These are phyloP conservation scores for Chytridium lagenaria DNA, from an alignment of 371 early-diverging fungal species.

Conservation along the genomic window DNA sequence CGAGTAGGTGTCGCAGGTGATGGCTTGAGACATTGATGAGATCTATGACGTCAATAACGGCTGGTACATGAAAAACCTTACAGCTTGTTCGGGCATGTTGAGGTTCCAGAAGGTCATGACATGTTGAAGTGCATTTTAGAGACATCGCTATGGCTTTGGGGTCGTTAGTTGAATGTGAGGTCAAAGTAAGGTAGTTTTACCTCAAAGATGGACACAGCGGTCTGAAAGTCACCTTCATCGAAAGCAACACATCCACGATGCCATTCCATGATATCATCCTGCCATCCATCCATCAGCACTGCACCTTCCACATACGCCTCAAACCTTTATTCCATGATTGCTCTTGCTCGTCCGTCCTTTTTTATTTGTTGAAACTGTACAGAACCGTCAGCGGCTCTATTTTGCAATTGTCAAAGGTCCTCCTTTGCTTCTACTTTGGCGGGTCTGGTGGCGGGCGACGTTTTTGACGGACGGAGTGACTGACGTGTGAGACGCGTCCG, in stretches of 20 bases:
- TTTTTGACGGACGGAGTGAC: no score
- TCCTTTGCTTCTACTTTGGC: no score
- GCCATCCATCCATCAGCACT: no score
- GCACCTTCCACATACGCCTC: no score
- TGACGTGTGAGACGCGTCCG: no score
- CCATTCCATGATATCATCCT: constrained; percentile 83
- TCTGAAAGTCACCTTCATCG: background rate
- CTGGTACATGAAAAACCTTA: constrained; percentile 22
- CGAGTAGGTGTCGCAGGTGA: constrained; percentile 77
- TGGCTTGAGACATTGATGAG: constrained; percentile 71
- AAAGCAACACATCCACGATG: constrained; percentile 58
- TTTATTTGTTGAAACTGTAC: no score
- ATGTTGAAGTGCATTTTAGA: constrained; percentile 94
- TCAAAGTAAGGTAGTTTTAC: constrained; percentile 10
- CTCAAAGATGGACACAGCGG: background rate
- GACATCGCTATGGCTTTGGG: constrained; percentile 37
- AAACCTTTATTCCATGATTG: no score
- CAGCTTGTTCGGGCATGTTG: constrained; percentile 49
- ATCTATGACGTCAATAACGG: constrained; percentile 37
- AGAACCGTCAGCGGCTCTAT: no score
- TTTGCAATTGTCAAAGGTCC: no score
- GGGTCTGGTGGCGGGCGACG: no score
- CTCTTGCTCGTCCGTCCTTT: no score
- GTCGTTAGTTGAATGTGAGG: background rate
- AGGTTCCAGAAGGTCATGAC: constrained; percentile 78